Evolutionary conservation across 208 protist species (phyloP).

Genomic region (Acanthamoeba lenticulata): DNA sequence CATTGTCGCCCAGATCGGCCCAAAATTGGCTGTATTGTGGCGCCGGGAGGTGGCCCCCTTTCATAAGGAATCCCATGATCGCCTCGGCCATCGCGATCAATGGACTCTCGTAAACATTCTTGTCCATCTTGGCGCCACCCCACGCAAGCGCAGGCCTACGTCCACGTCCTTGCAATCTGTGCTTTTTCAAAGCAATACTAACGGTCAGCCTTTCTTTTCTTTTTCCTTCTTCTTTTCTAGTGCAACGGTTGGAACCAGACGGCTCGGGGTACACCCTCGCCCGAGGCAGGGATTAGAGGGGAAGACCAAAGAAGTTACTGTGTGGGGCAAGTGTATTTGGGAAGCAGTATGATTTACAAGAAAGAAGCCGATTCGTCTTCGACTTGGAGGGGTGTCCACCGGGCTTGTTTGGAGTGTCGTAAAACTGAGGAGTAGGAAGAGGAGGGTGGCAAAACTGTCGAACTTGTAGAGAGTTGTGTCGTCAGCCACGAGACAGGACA

Average conservation of each 20-base stretch:
- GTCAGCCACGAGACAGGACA: too few relatives aligned
- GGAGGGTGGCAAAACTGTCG: not conserved
- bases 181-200: too few relatives aligned
- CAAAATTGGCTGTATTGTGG: constrained; percentile 4
- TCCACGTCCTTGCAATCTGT: too few relatives aligned
- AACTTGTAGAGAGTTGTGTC: not conserved
- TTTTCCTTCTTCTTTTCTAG: too few relatives aligned
- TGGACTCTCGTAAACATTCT: constrained; percentile 17
- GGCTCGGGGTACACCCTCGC: not conserved
- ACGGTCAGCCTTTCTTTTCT: too few relatives aligned
- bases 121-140: not conserved
- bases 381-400: not conserved
- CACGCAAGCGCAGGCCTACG: too few relatives aligned
- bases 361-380: not conserved
- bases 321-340: not conserved
- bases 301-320: not conserved
- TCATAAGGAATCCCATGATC: not conserved
- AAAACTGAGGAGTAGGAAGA: not conserved
- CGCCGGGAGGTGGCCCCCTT: not conserved
- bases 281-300: not conserved
- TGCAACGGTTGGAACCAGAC: not conserved
- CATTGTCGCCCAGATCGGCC: not conserved
- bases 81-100: constrained; percentile 24
- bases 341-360: not conserved
- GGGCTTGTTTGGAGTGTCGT: not conserved